phyloP scores from a whole-genome alignment of 2,329 filamentous ascomycete genomes.

The Xylaria sp. region DNA sequence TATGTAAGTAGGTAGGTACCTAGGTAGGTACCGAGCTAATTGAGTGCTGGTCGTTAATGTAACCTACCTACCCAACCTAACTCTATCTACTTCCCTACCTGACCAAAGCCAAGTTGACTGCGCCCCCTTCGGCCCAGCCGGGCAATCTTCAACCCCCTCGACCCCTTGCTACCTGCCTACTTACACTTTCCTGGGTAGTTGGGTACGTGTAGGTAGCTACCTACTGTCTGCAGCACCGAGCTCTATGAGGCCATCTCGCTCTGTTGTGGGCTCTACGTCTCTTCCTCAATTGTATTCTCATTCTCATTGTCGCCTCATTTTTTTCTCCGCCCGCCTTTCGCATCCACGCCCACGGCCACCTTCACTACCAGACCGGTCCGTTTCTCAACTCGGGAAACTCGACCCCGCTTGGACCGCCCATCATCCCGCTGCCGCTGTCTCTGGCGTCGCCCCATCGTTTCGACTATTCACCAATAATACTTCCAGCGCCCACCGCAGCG shows the following conservation, averaged over 20 bases:
- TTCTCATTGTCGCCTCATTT: conserved; percentile 3
- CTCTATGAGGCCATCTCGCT: conserved; percentile 32
- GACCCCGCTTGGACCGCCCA: conserved; percentile 26
- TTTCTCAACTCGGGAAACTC: conserved; percentile 9
- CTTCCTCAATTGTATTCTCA: not conserved
- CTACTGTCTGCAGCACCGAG: not conserved
- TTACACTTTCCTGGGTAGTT: too few relatives aligned
- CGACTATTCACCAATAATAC: conserved; percentile 2
- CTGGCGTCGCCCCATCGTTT: conserved; percentile 16
- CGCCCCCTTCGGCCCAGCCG: conserved; percentile 31
- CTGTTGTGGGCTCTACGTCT: conserved; percentile 1
- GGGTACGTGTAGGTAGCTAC: not conserved
- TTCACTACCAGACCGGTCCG: conserved; percentile 23
- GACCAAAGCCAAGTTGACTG: conserved; percentile 4
- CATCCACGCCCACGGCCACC: not conserved
- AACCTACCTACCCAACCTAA: not conserved
- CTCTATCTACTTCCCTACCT: not conserved
- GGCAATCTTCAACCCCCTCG: conserved; percentile 16
- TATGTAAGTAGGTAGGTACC: too few relatives aligned
- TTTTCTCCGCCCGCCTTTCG: conserved; percentile 1
- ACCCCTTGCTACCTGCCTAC: not conserved
- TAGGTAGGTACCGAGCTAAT: too few relatives aligned
- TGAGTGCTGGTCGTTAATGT: too few relatives aligned
- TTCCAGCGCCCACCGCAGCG: not conserved
- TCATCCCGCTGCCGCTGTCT: conserved; percentile 2